These are phyloP conservation scores for Ceratocystis albifundus DNA, from an alignment of 2,329 filamentous ascomycete species.

Conservation along the genomic window DNA sequence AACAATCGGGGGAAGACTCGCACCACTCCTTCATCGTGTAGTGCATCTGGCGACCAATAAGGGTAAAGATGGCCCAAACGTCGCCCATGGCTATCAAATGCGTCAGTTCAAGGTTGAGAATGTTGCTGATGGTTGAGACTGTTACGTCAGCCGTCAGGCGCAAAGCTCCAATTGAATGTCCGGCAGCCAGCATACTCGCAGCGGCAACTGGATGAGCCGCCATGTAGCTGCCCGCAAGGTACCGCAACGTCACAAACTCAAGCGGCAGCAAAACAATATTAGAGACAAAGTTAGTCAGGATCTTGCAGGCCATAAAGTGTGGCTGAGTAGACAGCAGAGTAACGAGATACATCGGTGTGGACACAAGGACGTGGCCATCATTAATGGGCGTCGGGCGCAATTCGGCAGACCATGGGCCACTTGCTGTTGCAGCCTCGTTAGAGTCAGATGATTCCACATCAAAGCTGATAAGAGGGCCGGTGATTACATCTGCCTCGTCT, in stretches of 20 bases:
- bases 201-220: constrained; percentile 30
- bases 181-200: constrained; percentile 24
- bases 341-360: constrained; percentile 33
- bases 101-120: constrained; percentile 31
- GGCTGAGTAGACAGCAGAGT: constrained; percentile 40
- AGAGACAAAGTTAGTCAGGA: constrained; percentile 36
- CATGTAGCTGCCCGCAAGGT: constrained; percentile 35
- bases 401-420: constrained; percentile 45
- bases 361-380: constrained; percentile 27
- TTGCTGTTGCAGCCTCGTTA: constrained; percentile 38
- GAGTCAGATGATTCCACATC: constrained; percentile 48
- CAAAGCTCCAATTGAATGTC: constrained; percentile 24
- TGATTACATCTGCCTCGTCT: constrained; percentile 44
- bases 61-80: constrained; percentile 16
- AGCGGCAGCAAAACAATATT: constrained; percentile 37
- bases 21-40: constrained; percentile 21
- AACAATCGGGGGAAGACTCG: constrained; percentile 4
- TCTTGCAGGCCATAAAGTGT: constrained; percentile 39
- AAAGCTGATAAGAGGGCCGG: constrained; percentile 48
- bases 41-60: constrained; percentile 19
- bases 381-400: constrained; percentile 39
- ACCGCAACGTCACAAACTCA: constrained; percentile 38
- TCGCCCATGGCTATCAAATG: constrained; percentile 20
- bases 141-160: constrained; percentile 11
- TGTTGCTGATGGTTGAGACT: constrained; percentile 26